Evolutionary conservation across 805 yeast genomes (phyloP), one percentile per base, ranked within the genome.

Genomic region (Jamesozyma piceae): DNA sequence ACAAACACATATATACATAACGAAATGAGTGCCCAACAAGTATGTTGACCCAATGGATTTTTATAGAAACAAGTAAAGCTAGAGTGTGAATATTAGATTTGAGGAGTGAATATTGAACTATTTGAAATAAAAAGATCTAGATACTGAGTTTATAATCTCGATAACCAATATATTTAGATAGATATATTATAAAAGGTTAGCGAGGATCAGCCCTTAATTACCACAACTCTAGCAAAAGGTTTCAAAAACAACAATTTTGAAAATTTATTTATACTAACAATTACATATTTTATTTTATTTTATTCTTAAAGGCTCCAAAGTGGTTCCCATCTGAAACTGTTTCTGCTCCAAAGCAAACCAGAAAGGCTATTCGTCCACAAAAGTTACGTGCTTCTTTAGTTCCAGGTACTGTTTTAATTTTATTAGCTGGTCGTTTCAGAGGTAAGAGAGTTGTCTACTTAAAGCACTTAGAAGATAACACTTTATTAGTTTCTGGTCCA

Each of bases 361-460:
- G 95, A 82, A 85, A 87, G 82, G 67, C 87, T 62, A 75, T 76
- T 63, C 84, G 87, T 69, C 92, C 96, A 66, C 90, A 86, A 73
- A 83, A 83, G 74, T 78, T 90, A 72, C 88, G 97, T 73, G 77
- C 94, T 64, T 82, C 95, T 52, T 77, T 89, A 66, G 92, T 83
- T 58, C 96, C 96, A 72, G 97, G 97, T 71, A 82, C 97, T 65
- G 96, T 89, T 59, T 77, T 90, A 68, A 89, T 89, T 73, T 75
- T 89, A 70, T 81, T 89, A 68, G 96, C 97, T 65, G 97, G 97
- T 71, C 86, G 95, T 74, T 89, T 87, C 95, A 85, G 97, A 75
- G 97, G 97, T 71, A 90, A 89, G 85, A 88, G 97, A 76, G 97
- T 90, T 63, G 97, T 89, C 55, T 83, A 82, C 82, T 80, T 89